Evolutionary conservation across 1,284 basidiomycete genomes (phyloP), one percentile per base, ranked within the genome.

Genomic region (Macrocybe sp.): DNA sequence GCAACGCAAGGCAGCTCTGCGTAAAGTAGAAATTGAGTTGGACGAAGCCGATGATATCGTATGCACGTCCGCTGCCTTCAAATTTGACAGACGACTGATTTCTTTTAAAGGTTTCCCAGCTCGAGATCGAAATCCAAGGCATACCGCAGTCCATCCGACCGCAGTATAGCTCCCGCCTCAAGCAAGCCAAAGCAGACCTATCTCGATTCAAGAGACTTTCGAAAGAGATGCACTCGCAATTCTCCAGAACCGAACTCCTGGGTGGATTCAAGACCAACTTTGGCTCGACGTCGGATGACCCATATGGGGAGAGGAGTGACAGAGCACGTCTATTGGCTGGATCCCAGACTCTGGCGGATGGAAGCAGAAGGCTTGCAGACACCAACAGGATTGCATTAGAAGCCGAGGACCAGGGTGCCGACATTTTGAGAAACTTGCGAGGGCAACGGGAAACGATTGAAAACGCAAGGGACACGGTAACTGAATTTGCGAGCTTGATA

Each of bases 1-100:
- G 62, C 83, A 90, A 57, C 79, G 87, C 45, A 93, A 93, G 65
- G 79, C 91, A 0, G 77, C 88, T 1, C 68, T 97, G 51, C 77
- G 93, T 45, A 78, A 85, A 54, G 87, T 93, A 2, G 89, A 94
- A 61, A 84, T 93, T 65, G 93, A 96, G 64, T 74, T 96, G 0
- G 95, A 97, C 59, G 95, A 97, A 64, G 94, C 93, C 0, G 93
- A 97, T 57, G 95, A 98, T 71, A 90, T 97, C 66, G 92, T 89
- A 56, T 49, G 82, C 64, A 2, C 6, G 11, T 29, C 6, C 22
- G 39, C 6, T 14, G 41, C 33, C 8, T 29, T 42, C 16, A 11
- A 9, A 28, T 36, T 16, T 8, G 11, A 29, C 34, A 45, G 12
- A 34, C 14, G 4, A 14, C 33, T 30, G 14, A 36, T 12, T 22